A percentile compares a stretch with the other conserved stretches of the same genome.
Conservation (phyloP, 2,329 filamentous ascomycete genomes). For the Ophiostoma populinum region DNA sequence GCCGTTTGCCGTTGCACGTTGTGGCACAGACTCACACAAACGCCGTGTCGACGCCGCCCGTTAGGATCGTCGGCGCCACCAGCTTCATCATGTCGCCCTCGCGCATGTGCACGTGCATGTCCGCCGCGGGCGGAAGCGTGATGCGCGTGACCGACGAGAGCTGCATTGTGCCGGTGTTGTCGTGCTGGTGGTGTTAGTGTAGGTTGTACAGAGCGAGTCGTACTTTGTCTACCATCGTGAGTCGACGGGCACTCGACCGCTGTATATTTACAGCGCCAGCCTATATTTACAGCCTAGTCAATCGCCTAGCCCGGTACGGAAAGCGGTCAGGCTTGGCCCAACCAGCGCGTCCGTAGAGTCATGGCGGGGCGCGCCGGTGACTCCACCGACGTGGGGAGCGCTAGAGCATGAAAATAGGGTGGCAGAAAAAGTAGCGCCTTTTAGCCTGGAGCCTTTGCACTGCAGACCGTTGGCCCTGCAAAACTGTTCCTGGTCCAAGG, state of each 20-base stretch:
- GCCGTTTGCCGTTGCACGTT: neutral
- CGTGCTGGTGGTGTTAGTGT: neutral
- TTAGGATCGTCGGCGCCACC: slow-evolving; percentile 26
- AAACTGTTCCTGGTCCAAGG: no score
- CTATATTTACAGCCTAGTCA: no score
- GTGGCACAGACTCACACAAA: slow-evolving; percentile 11
- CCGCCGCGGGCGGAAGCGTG: slow-evolving; percentile 45
- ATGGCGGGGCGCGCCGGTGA: slow-evolving; percentile 3
- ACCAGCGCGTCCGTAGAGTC: slow-evolving; percentile 5
- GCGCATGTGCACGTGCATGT: slow-evolving; percentile 56
- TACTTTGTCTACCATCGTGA: no score
- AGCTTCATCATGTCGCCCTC: slow-evolving; percentile 47
- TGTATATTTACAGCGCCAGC: no score
- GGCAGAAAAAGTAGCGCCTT: slow-evolving; percentile 9
- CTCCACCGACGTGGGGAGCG: slow-evolving; percentile 2
- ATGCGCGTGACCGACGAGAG: slow-evolving; percentile 15
- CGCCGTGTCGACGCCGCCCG: slow-evolving; percentile 14
- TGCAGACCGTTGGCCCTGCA: no score
- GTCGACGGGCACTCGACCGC: no score
- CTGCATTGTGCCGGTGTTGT: slow-evolving; percentile 13
- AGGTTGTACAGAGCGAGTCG: no score
- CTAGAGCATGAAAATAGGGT: neutral
- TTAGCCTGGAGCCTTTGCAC: no score
- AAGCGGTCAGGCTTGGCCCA: slow-evolving; percentile 7
- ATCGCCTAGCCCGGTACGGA: no score